A percentile compares a stretch with the other conserved stretches of the same genome.
phyloP scores from a whole-genome alignment of 2,329 filamentous ascomycete species.

The Stagonosporopsis rhizophila region DNA sequence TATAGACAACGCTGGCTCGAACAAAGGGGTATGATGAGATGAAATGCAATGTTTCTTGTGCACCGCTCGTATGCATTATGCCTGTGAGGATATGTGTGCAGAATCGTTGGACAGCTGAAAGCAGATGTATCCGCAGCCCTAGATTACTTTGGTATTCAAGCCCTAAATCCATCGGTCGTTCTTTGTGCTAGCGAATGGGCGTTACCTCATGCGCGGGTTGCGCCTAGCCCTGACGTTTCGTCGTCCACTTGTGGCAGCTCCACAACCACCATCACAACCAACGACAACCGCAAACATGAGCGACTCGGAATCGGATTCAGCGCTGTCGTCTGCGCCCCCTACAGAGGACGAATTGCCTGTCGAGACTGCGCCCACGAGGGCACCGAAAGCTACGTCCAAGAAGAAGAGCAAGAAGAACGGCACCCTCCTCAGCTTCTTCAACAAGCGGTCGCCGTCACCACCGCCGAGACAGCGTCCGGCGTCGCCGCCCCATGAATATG shows the following conservation, averaged over 20 bases:
- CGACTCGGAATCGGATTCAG: slow-evolving; percentile 64
- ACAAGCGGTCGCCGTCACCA: slow-evolving; percentile 52
- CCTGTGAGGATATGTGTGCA: background rate
- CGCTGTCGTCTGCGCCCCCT: slow-evolving; percentile 64
- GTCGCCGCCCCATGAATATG: slow-evolving; percentile 89
- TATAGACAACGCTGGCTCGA: background rate
- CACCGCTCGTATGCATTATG: background rate
- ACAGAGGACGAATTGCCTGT: slow-evolving; percentile 63
- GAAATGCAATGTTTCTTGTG: background rate
- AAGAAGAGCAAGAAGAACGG: slow-evolving; percentile 48
- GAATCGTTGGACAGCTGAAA: background rate
- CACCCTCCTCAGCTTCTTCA: slow-evolving; percentile 49
- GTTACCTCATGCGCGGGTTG: slow-evolving; percentile 45
- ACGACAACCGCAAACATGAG: slow-evolving; percentile 53
- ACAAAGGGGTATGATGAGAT: background rate
- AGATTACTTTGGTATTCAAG: slow-evolving; percentile 17
- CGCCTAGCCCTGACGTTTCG: slow-evolving; percentile 36
- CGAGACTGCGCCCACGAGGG: slow-evolving; percentile 32
- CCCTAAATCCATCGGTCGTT: slow-evolving; percentile 24
- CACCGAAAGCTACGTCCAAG: slow-evolving; percentile 32
- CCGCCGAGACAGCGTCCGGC: slow-evolving; percentile 77
- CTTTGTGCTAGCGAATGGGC: slow-evolving; percentile 37
- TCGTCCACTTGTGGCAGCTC: slow-evolving; percentile 21
- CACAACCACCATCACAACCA: slow-evolving; percentile 11
- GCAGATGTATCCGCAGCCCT: slow-evolving; percentile 9